A percentile compares a stretch with the other conserved stretches of the same genome.
phyloP scores from a whole-genome alignment of 768 basidiomycete genomes.

The Boletus barrowsii region DNA sequence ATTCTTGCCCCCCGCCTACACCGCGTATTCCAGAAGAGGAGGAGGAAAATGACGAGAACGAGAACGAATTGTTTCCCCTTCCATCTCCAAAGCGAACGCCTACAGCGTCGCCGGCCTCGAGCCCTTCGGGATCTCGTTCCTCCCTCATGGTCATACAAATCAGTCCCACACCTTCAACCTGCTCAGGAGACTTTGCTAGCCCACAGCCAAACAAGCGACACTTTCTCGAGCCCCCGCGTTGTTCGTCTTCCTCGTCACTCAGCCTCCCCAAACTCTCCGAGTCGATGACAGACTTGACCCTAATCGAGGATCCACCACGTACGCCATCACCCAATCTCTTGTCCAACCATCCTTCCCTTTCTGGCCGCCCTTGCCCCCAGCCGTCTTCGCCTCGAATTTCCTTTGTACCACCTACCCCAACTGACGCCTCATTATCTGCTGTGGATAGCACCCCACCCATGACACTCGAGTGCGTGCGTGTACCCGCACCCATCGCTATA shows the following conservation, averaged over 20 bases:
- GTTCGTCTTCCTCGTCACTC: constrained; percentile 26
- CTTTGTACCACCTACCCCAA: constrained; percentile 5
- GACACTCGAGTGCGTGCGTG: not conserved
- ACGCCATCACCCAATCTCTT: constrained; percentile 24
- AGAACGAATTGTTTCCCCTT: constrained; percentile 54
- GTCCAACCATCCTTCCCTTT: constrained; percentile 23
- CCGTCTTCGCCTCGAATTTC: constrained; percentile 10
- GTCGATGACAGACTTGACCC: constrained; percentile 7
- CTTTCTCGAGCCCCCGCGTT: constrained; percentile 21
- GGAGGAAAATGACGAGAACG: constrained; percentile 46
- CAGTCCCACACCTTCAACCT: constrained; percentile 17
- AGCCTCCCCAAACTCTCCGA: constrained; percentile 19
- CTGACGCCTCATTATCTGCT: not conserved
- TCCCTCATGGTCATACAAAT: constrained; percentile 15
- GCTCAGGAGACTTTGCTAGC: constrained; percentile 13
- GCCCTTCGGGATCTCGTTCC: constrained; percentile 29
- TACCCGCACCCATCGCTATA: not conserved
- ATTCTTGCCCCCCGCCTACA: constrained; percentile 6
- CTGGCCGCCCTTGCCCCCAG: constrained; percentile 12
- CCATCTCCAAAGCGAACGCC: constrained; percentile 59
- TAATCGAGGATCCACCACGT: constrained; percentile 6
- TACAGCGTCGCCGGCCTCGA: constrained; percentile 37
- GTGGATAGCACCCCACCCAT: not conserved
- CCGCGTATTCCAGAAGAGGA: constrained; percentile 35
- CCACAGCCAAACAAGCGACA: not conserved